A percentile compares a stretch with the other conserved stretches of the same genome.
Conservation (phyloP, 176 grass and related monocot species). For the Phragmites australis region DNA sequence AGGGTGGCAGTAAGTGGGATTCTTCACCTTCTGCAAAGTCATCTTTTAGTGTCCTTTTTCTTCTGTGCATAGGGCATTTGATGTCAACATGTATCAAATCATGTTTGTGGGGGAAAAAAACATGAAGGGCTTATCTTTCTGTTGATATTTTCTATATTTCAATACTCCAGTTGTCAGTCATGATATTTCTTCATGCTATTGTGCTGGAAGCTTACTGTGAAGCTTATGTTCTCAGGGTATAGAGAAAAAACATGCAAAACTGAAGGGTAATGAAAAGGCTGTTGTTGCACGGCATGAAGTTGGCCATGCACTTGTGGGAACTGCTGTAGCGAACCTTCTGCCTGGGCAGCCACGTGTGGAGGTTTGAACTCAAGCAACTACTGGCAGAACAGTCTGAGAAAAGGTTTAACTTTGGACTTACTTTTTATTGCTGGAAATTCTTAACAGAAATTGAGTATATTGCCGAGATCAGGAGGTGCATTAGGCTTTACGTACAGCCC, state of each 20-base stretch:
- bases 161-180: slow-evolving; percentile 1
- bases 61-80: slow-evolving; percentile 24
- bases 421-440: slow-evolving; percentile 12
- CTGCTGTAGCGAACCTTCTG: slow-evolving; percentile 84
- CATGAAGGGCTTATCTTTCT: background rate
- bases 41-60: background rate
- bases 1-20: slow-evolving; percentile 7
- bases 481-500: slow-evolving; percentile 90
- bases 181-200: slow-evolving; percentile 11
- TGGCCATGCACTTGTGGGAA: slow-evolving; percentile 96
- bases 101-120: background rate
- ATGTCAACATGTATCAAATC: background rate
- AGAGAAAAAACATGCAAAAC: slow-evolving; percentile 98
- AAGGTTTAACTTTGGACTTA: slow-evolving; percentile 11
- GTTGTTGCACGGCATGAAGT: slow-evolving; percentile 98
- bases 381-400: slow-evolving; percentile 30
- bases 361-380: slow-evolving; percentile 54
- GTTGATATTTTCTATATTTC: slow-evolving; percentile 8
- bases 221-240: slow-evolving; percentile 67
- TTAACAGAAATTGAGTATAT: slow-evolving; percentile 90
- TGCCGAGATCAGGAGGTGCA: slow-evolving; percentile 95
- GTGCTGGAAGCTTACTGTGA: slow-evolving; percentile 33
- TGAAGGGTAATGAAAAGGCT: slow-evolving; percentile 90
- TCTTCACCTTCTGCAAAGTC: background rate
- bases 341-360: slow-evolving; percentile 89